phyloP scores from a whole-genome alignment of 2,329 filamentous ascomycete genomes.

The Lachnum nothofagi region DNA sequence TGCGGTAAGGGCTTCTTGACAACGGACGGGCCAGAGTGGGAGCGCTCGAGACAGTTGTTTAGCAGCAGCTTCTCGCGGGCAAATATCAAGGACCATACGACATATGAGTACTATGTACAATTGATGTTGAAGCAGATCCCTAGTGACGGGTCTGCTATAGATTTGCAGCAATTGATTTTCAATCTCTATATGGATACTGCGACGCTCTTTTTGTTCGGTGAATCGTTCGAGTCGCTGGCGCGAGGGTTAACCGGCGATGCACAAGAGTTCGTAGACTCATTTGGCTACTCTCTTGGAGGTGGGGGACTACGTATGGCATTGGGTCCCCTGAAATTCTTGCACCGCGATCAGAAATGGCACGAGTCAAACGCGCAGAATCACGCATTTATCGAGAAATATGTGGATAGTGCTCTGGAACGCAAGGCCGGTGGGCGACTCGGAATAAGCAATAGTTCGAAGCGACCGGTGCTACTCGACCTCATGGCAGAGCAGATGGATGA shows the following conservation, averaged over 20 bases:
- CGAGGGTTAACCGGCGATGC: background rate
- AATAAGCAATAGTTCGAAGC: too few species aligned
- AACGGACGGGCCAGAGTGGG: constrained; percentile 48
- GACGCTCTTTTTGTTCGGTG: constrained; percentile 63
- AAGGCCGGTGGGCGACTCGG: too few species aligned
- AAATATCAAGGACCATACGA: constrained; percentile 45
- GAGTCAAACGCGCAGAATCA: too few species aligned
- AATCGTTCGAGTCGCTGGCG: constrained; percentile 45
- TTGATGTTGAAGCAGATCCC: constrained; percentile 56
- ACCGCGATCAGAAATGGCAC: background rate
- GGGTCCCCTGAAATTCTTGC: background rate
- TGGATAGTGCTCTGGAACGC: too few species aligned
- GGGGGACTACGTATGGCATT: too few species aligned
- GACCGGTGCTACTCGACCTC: constrained; percentile 45
- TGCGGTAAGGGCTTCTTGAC: constrained; percentile 54
- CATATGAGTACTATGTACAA: constrained; percentile 56
- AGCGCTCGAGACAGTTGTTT: constrained; percentile 48
- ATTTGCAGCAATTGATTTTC: constrained; percentile 60
- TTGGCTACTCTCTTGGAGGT: background rate
- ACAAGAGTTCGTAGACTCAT: background rate
- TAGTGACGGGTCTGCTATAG: constrained; percentile 47
- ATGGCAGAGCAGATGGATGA: constrained; percentile 38
- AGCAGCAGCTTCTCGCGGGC: constrained; percentile 49
- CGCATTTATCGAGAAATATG: too few species aligned
- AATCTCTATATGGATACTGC: constrained; percentile 61